A percentile compares a stretch with the other conserved stretches of the same genome.
These are phyloP conservation scores for Chrysosporium keratinophilum DNA, from an alignment of 2,329 filamentous ascomycete genomes.

Conservation along the genomic window DNA sequence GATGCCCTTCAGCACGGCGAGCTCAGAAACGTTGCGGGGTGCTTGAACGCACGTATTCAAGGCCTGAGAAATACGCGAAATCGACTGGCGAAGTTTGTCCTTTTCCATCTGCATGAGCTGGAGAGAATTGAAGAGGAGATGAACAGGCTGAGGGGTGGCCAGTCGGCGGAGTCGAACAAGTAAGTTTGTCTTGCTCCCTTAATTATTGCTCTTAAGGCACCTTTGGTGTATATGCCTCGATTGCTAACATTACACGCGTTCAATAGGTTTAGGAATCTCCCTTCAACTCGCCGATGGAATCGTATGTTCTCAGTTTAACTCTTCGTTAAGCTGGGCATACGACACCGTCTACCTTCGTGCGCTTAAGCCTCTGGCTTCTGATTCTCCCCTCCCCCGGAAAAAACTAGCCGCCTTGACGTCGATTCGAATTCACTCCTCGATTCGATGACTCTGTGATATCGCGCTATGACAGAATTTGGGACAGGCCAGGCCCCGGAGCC, in stretches of 20 bases:
- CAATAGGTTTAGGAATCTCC: constrained; percentile 8
- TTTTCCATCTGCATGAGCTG: constrained; percentile 21
- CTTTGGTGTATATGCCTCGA: background rate
- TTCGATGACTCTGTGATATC: too few relatives aligned
- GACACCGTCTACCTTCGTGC: background rate
- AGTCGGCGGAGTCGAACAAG: constrained; percentile 7
- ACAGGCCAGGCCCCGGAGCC: too few relatives aligned
- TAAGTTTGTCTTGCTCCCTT: constrained; percentile 1
- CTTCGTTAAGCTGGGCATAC: background rate
- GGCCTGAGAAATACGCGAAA: constrained; percentile 14
- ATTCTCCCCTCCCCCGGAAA: background rate
- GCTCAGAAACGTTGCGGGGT: constrained; percentile 10
- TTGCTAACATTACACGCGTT: background rate
- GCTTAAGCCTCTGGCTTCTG: background rate
- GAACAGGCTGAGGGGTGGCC: background rate
- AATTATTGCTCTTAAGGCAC: background rate
- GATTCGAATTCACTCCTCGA: too few relatives aligned
- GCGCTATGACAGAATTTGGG: too few relatives aligned
- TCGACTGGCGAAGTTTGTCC: constrained; percentile 16
- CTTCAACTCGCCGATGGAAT: constrained; percentile 11
- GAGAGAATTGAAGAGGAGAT: constrained; percentile 18
- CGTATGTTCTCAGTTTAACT: constrained; percentile 8
- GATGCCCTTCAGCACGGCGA: constrained; percentile 2
- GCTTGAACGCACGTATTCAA: constrained; percentile 14
- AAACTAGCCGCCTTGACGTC: too few relatives aligned